phyloP scores from a whole-genome alignment of 192 early-diverging fungal genomes.

The Haplosporangium gracile region DNA sequence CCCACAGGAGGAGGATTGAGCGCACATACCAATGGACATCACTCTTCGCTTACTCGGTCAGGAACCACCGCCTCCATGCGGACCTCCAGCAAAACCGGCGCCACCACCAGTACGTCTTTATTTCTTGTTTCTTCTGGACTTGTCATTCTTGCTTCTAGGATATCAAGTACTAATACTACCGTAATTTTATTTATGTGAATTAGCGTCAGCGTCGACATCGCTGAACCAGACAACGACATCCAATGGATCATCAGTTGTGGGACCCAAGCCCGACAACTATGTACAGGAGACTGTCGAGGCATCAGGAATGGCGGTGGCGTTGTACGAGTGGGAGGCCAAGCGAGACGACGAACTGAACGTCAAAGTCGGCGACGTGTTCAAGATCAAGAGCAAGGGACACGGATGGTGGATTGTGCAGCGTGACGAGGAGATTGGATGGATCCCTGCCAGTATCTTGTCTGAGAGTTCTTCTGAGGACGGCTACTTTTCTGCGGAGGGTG shows the following conservation, averaged over 20 bases:
- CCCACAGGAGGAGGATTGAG: not conserved
- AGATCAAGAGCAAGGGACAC: slow-evolving; percentile 64
- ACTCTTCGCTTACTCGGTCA: slow-evolving; percentile 28
- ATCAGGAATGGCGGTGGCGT: slow-evolving; percentile 63
- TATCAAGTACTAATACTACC: not conserved
- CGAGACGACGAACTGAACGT: slow-evolving; percentile 73
- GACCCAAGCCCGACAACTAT: slow-evolving; percentile 37
- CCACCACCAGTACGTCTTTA: slow-evolving; percentile 1
- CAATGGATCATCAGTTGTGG: slow-evolving; percentile 6
- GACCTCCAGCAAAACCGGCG: slow-evolving; percentile 30
- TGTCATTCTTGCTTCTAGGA: not conserved
- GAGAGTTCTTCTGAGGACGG: slow-evolving; percentile 62
- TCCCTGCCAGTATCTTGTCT: slow-evolving; percentile 67
- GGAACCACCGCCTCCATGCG: slow-evolving; percentile 43
- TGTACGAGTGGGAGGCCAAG: slow-evolving; percentile 73
- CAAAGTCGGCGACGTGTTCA: slow-evolving; percentile 72
- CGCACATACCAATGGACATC: slow-evolving; percentile 7
- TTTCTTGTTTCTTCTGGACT: not conserved
- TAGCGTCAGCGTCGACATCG: slow-evolving; percentile 12
- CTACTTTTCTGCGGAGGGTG: slow-evolving; percentile 59
- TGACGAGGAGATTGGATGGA: slow-evolving; percentile 68
- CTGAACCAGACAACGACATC: slow-evolving; percentile 15
- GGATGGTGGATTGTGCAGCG: slow-evolving; percentile 75
- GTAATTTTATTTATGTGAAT: not conserved
- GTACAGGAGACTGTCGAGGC: slow-evolving; percentile 57